Conservation (phyloP, 257 asterid species). For the Apocynum venetum region DNA sequence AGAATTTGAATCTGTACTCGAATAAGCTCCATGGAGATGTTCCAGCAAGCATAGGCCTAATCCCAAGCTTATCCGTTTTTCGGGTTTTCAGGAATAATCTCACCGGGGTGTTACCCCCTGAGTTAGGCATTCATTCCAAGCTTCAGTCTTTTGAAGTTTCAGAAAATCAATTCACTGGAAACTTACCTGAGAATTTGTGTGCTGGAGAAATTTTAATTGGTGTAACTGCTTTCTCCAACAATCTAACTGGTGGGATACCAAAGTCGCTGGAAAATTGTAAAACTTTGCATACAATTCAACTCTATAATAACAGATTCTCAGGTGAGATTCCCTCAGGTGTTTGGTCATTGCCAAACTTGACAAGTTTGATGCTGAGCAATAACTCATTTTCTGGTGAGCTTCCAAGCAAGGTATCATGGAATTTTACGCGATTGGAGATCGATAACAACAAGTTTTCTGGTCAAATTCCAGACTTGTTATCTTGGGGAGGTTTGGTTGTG, state of each 20-base stretch:
- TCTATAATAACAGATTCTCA: slow-evolving; percentile 47
- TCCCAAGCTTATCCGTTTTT: slow-evolving; percentile 42
- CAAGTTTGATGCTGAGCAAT: slow-evolving; percentile 51
- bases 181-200: slow-evolving; percentile 65
- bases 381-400: slow-evolving; percentile 65
- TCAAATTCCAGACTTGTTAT: slow-evolving; percentile 47
- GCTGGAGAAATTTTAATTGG: slow-evolving; percentile 52
- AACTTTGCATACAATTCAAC: slow-evolving; percentile 48
- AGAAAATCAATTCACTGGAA: slow-evolving; percentile 58
- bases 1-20: slow-evolving; percentile 35
- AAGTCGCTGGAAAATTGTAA: slow-evolving; percentile 52
- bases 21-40: slow-evolving; percentile 56
- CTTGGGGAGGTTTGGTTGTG: slow-evolving; percentile 58
- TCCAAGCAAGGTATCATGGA: slow-evolving; percentile 51
- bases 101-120: slow-evolving; percentile 63
- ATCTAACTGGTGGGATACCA: slow-evolving; percentile 66
- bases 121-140: slow-evolving; percentile 54
- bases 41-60: slow-evolving; percentile 52
- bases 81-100: slow-evolving; percentile 50
- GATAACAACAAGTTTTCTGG: slow-evolving; percentile 63
- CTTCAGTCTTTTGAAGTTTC: slow-evolving; percentile 68
- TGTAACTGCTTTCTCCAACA: slow-evolving; percentile 55
- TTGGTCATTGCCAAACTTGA: slow-evolving; percentile 47
- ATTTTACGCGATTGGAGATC: slow-evolving; percentile 63
- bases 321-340: slow-evolving; percentile 69